Evolutionary conservation across 176 grass and related monocot genomes (phyloP).

Genomic region (Carex pumila): DNA sequence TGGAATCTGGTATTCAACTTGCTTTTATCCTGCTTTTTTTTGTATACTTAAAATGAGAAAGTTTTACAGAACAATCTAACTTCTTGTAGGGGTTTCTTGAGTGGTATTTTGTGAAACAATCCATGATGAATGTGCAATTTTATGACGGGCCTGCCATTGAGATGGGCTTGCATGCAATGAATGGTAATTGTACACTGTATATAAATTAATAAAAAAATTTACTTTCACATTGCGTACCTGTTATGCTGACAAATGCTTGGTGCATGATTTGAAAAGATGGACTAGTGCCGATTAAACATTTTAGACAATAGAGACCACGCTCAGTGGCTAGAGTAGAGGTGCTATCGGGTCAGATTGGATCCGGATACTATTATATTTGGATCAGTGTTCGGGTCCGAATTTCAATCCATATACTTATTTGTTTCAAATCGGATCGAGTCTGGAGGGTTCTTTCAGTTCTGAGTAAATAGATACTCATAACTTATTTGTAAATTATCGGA

Average conservation of each 20-base stretch:
- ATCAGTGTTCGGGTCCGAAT: no score
- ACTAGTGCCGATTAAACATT: neutral
- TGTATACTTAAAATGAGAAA: neutral
- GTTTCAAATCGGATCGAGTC: no score
- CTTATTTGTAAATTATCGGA: no score
- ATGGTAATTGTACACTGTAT: neutral
- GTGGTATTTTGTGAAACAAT: constrained; percentile 51
- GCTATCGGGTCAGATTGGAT: no score
- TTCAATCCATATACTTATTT: no score
- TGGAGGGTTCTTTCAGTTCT: no score
- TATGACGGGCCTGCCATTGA: neutral
- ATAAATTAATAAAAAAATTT: neutral
- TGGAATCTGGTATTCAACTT: constrained; percentile 63
- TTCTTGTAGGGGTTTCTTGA: constrained; percentile 65
- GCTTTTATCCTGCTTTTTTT: neutral
- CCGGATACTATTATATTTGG: no score
- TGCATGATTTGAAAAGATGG: neutral
- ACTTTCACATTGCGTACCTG: neutral
- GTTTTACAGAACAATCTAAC: neutral
- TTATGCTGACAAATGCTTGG: neutral
- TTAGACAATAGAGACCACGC: neutral
- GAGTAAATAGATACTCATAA: no score
- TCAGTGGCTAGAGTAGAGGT: no score
- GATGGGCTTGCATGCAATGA: neutral
- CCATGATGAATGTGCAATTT: neutral